Conservation (phyloP, 306 rosid genomes). For the Macrotyloma uniflorum region DNA sequence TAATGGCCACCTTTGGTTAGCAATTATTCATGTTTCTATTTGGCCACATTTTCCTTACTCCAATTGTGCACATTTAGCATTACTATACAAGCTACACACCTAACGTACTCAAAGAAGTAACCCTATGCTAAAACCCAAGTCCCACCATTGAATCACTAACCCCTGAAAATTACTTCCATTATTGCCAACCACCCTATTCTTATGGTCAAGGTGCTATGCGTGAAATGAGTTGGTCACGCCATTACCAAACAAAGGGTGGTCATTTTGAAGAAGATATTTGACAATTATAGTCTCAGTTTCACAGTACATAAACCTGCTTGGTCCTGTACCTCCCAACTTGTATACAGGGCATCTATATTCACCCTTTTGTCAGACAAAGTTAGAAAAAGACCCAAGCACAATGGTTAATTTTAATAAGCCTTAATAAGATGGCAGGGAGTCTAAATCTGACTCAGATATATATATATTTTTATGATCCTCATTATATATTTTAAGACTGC, state of each 20-base stretch:
- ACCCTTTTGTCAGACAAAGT: constrained; percentile 56
- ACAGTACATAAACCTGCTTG: constrained; percentile 20
- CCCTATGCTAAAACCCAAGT: background rate
- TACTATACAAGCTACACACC: constrained; percentile 4
- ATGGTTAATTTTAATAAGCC: constrained; percentile 21
- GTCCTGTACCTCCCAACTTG: constrained; percentile 45
- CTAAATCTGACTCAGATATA: constrained; percentile 37
- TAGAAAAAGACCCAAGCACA: constrained; percentile 35
- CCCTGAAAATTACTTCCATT: constrained; percentile 26
- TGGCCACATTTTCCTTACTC: constrained; percentile 31
- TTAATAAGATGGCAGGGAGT: background rate
- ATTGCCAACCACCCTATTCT: constrained; percentile 32
- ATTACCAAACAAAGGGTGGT: constrained; percentile 37
- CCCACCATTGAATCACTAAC: constrained; percentile 23
- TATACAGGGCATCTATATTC: constrained; percentile 40
- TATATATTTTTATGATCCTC: constrained; percentile 12
- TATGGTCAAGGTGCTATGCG: constrained; percentile 32
- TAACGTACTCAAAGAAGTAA: constrained; percentile 1
- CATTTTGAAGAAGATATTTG: constrained; percentile 24
- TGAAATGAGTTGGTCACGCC: constrained; percentile 27
- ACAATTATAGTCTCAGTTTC: constrained; percentile 24
- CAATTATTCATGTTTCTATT: constrained; percentile 26
- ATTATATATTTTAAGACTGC: constrained; percentile 21
- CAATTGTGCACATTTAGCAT: constrained; percentile 27
- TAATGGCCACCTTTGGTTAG: constrained; percentile 23